These are phyloP conservation scores for Pisolithus tinctorius DNA, from an alignment of 768 basidiomycete species.

Conservation along the genomic window DNA sequence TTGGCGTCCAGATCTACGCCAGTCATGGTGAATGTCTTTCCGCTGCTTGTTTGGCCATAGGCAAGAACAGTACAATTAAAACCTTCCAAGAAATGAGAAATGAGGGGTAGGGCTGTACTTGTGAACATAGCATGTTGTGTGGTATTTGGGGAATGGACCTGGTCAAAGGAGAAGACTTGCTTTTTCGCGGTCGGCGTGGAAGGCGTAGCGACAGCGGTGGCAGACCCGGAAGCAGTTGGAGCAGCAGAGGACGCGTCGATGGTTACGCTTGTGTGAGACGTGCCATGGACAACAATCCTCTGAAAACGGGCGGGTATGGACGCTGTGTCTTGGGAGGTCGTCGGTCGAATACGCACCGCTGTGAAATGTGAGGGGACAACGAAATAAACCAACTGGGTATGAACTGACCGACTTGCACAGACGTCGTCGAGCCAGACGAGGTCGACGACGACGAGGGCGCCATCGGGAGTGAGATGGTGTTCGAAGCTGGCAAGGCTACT, in stretches of 20 bases:
- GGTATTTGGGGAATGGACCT: slow-evolving; percentile 81
- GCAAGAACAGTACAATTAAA: slow-evolving; percentile 79
- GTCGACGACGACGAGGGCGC: slow-evolving; percentile 48
- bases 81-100: slow-evolving; percentile 84
- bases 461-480: slow-evolving; percentile 40
- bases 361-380: slow-evolving; percentile 6
- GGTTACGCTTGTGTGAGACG: slow-evolving; percentile 66
- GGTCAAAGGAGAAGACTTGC: slow-evolving; percentile 87
- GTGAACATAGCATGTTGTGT: slow-evolving; percentile 85
- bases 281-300: slow-evolving; percentile 77
- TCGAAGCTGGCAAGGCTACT: background rate
- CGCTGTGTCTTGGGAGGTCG: slow-evolving; percentile 73
- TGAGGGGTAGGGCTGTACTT: slow-evolving; percentile 75
- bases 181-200: slow-evolving; percentile 58
- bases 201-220: slow-evolving; percentile 41
- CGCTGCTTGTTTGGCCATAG: slow-evolving; percentile 29
- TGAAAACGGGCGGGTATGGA: slow-evolving; percentile 94
- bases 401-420: slow-evolving; percentile 87
- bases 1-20: slow-evolving; percentile 87
- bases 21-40: slow-evolving; percentile 81
- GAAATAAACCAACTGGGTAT: background rate
- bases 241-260: slow-evolving; percentile 65
- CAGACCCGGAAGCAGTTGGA: slow-evolving; percentile 43
- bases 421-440: slow-evolving; percentile 60
- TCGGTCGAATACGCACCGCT: slow-evolving; percentile 90